Base-by-base conservation (phyloP, 2,329 filamentous ascomycete species). In the Elsinoe batatas region DNA sequence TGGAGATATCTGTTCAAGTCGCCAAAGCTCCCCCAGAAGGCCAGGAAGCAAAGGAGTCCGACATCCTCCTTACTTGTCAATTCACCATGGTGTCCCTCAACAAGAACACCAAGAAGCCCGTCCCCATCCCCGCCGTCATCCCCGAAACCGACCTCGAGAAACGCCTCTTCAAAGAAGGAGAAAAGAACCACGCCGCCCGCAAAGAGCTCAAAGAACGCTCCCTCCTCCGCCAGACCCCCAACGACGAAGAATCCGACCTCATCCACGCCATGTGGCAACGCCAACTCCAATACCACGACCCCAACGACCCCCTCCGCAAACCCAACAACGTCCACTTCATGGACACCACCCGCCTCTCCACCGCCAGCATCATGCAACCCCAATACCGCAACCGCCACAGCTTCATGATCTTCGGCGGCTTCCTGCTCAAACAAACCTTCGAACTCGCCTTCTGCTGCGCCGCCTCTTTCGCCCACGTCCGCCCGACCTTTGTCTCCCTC, bases 71-170 rank as follows among this genome's bases (percentile, higher is more conserved):
- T 68, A 84, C 81, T n/a, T 87, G 84, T 68, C 80, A 83, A 5
- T 88, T 88, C 64, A 88, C 85, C 0, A 88, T 89, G 85, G 85
- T 88, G 0, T 86, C 84, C 1, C 71, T 88, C 10, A 81, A 88
- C 62, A 83, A 84, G 1, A 71, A 64, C 3, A 88, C 84, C 1
- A 86, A 83, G 68, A 84, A 79, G 58, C 80, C 84, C 0, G 79
- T 82, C 12, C 75, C 79, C 15, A 79, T 86, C 55, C 79, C 79
- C 26, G 81, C 84, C 0, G 70, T 84, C 3, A 69, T 81, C 13
- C 64, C 83, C 38, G 79, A 84, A 61, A 87, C 80, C 0, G 73
- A 77, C 3, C 82, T 85, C 56, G 85, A 89, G 66, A 79, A 81
- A 60, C 72, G 71, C 1, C 71, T 87, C 1, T 88, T 80, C 68